Percentiles rank a stretch among this genome's conserved stretches.
phyloP scores from a whole-genome alignment of 192 early-diverging fungal genomes.

The Coemansia sp. region DNA sequence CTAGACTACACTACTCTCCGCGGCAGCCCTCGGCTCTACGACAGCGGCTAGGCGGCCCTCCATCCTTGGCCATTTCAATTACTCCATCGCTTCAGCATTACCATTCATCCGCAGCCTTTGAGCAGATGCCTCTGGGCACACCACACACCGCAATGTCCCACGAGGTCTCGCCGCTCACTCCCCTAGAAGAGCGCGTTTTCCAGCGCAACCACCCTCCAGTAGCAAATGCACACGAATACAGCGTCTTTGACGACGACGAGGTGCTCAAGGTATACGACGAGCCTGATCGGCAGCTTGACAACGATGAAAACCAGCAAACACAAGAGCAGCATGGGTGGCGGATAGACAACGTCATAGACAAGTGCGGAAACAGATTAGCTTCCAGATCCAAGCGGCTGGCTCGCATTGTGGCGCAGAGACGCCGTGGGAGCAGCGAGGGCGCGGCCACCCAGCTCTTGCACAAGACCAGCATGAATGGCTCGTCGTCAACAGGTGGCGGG shows the following conservation, averaged over 20 bases:
- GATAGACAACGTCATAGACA: constrained; percentile 39
- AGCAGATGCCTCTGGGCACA: constrained; percentile 11
- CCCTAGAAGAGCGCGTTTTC: constrained; percentile 41
- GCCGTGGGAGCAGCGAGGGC: constrained; percentile 7
- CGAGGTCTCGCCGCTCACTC: constrained; percentile 35
- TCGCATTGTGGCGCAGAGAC: constrained; percentile 26
- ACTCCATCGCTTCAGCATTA: not conserved
- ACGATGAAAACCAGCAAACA: not conserved
- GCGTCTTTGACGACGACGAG: constrained; percentile 31
- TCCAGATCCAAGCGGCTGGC: constrained; percentile 29
- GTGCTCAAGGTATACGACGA: constrained; percentile 35
- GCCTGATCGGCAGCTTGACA: not conserved
- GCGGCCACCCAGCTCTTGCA: too few species aligned
- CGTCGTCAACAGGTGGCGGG: constrained; percentile 3
- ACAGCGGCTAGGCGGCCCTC: constrained; percentile 2
- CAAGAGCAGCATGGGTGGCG: constrained; percentile 25
- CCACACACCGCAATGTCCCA: constrained; percentile 16
- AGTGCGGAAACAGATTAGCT: constrained; percentile 32
- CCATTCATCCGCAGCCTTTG: not conserved
- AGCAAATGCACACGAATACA: constrained; percentile 7
- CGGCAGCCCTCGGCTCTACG: constrained; percentile 1
- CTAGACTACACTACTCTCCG: not conserved
- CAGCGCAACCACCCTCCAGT: constrained; percentile 6
- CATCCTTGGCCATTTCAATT: constrained; percentile 5
- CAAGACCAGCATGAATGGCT: not conserved